phyloP scores from a whole-genome alignment of 345 rosid species.

The Adansonia digitata region DNA sequence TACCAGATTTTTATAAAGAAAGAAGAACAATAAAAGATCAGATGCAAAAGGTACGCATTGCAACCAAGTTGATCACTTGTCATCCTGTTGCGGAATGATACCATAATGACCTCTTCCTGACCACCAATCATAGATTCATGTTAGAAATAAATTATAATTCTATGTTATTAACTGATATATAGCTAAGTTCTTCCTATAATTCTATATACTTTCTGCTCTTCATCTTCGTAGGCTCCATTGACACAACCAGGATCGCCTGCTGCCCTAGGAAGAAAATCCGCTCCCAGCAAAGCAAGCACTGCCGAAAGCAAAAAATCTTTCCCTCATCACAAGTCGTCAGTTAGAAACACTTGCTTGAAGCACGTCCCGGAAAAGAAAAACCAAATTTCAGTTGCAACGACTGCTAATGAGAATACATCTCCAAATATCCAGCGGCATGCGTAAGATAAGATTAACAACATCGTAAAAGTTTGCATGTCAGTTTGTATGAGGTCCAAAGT shows the following conservation, averaged over 20 bases:
- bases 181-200: neutral
- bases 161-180: no score
- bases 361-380: constrained; percentile 25
- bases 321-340: constrained; percentile 22
- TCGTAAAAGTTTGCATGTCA: neutral
- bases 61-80: neutral
- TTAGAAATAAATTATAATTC: no score
- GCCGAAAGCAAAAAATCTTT: constrained; percentile 14
- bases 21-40: constrained; percentile 28
- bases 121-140: no score
- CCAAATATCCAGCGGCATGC: constrained; percentile 37
- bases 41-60: constrained; percentile 40
- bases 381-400: constrained; percentile 7
- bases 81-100: neutral
- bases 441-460: neutral
- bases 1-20: constrained; percentile 71
- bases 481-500: no score
- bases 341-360: constrained; percentile 19
- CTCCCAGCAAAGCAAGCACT: constrained; percentile 9
- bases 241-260: constrained; percentile 27
- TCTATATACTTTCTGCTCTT: neutral
- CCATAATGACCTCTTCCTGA: no score
- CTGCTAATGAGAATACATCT: constrained; percentile 32
- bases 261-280: constrained; percentile 18
- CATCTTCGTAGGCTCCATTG: constrained; percentile 23